Base-by-base conservation (phyloP, 345 rosid genomes). In the Rhizophora apiculata region DNA sequence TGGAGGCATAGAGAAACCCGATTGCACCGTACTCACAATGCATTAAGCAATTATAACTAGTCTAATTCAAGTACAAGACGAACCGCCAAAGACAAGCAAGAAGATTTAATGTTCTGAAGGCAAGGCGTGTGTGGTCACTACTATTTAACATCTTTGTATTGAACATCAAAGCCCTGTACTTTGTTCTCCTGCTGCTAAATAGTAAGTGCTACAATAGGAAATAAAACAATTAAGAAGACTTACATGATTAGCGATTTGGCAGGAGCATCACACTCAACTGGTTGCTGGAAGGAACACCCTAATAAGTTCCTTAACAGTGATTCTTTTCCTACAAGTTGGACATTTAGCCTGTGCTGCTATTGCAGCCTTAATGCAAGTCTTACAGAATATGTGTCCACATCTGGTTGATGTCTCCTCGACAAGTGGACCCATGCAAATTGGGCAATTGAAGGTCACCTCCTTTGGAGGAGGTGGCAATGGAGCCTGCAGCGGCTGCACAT, bases 351-450 rank as follows among this genome's bases (percentile, higher is more conserved):
- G 92, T 24, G 56, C 20, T 55, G 84, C 66, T 43, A 92, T 71
- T 3, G 95, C 98, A 32, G 68, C 65, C 84, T 52, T 82, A 36
- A 96, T 89, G 79, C 99, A 96, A 49, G 29, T 53, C 76, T 81
- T 84, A 73, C 99, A 96, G 85, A 92, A 96, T 51, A 96, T 96
- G 67, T 96, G 99, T 60, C 99, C 99, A 76, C 99, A 96, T 73
- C 83, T 92, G 21, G 99, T 96, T 18, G 98, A 83, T 68, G 77
- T 79, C 85, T 89, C 98, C 80, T 89, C 87, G 0, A 74, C 85
- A 26, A 96, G 74, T 57, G 90, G 85, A 63, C 88, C 82, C 93
- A 96, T 55, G 81, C 99, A 96, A 62, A 96, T 90, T 62, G 99
- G 98, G 72, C 99, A 96, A 65, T 74, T 85, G 72, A 96, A 96